Evolutionary conservation across 176 grass and related monocot species (phyloP).

Genomic region (Carex pumila): DNA sequence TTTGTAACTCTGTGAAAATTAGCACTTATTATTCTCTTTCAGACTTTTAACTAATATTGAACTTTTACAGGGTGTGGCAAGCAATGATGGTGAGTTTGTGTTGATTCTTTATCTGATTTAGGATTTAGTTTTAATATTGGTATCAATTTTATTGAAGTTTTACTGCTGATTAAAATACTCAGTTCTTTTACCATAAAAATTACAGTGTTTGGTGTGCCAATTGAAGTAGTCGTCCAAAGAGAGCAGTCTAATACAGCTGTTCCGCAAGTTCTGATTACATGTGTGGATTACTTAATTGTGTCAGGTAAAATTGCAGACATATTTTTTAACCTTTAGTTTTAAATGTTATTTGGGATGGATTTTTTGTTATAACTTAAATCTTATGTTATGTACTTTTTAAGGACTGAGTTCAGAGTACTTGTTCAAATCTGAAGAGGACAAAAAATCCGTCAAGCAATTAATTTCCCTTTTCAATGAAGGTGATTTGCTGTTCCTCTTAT

Average conservation of each 20-base stretch:
- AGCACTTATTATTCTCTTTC: slow-evolving; percentile 14
- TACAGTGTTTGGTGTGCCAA: slow-evolving; percentile 84
- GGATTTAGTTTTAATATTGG: not conserved
- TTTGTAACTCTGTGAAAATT: slow-evolving; percentile 10
- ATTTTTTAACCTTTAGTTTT: not conserved
- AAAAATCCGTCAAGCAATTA: slow-evolving; percentile 67
- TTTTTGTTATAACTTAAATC: not conserved
- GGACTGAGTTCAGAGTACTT: slow-evolving; percentile 78
- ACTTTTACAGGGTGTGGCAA: slow-evolving; percentile 80
- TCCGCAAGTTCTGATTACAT: slow-evolving; percentile 69
- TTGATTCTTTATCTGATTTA: slow-evolving; percentile 13
- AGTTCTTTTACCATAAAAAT: not conserved
- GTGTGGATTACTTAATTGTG: slow-evolving; percentile 81
- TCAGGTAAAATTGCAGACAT: slow-evolving; percentile 53
- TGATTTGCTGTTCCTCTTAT: slow-evolving; percentile 21
- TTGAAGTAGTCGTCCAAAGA: slow-evolving; percentile 68
- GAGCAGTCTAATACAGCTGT: slow-evolving; percentile 70
- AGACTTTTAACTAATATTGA: slow-evolving; percentile 24
- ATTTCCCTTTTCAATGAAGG: slow-evolving; percentile 92
- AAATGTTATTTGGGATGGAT: not conserved
- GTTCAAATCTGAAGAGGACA: slow-evolving; percentile 86
- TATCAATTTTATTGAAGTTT: not conserved
- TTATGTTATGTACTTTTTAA: slow-evolving; percentile 26
- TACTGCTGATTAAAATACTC: not conserved
- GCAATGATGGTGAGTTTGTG: slow-evolving; percentile 72